Conservation (phyloP, 768 basidiomycete species). For the Pluteus cervinus region DNA sequence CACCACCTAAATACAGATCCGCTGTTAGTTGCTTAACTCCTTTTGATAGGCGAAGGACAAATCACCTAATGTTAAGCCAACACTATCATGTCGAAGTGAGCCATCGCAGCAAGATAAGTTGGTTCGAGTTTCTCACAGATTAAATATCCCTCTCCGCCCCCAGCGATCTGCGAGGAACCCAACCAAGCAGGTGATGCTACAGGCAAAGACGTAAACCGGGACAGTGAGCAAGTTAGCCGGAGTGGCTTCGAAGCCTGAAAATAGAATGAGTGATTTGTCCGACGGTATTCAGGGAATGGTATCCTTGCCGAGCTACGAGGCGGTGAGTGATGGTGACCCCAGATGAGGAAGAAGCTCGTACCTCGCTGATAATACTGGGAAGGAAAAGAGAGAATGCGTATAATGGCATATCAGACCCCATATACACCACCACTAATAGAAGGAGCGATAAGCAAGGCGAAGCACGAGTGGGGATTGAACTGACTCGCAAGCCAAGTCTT, state of each 20-base stretch:
- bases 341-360: constrained; percentile 19
- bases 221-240: constrained; percentile 73
- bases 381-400: constrained; percentile 78
- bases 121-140: constrained; percentile 40
- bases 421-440: constrained; percentile 51
- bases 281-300: no score
- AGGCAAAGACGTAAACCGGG: constrained; percentile 69
- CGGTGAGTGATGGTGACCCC: not conserved
- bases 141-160: constrained; percentile 55
- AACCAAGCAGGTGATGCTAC: constrained; percentile 56
- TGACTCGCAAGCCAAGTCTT: constrained; percentile 61
- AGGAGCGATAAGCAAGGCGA: not conserved
- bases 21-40: not conserved
- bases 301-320: constrained; percentile 32
- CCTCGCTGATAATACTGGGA: constrained; percentile 72
- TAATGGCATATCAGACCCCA: constrained; percentile 56
- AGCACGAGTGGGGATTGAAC: constrained; percentile 13
- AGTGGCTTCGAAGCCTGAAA: constrained; percentile 57
- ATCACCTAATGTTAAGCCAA: constrained; percentile 29
- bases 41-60: constrained; percentile 16
- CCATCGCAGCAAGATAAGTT: not conserved
- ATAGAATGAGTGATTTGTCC: constrained; percentile 2
- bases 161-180: constrained; percentile 59
- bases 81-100: constrained; percentile 15
- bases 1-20: constrained; percentile 30